phyloP scores from a whole-genome alignment of 768 basidiomycete genomes.

The Coprinopsis sp. region DNA sequence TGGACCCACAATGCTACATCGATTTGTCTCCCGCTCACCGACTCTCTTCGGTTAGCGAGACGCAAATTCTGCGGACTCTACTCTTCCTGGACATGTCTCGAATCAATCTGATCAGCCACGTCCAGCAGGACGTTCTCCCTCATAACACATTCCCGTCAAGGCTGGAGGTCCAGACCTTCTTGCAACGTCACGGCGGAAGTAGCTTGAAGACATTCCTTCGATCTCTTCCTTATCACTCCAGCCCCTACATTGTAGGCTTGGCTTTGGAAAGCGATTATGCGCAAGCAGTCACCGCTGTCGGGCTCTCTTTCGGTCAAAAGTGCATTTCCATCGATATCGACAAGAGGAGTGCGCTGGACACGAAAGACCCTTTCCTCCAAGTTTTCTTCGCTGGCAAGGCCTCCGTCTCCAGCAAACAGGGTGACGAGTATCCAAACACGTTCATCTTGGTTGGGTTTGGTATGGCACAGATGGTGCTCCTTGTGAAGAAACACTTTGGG shows the following conservation, averaged over 20 bases:
- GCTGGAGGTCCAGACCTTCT: background rate
- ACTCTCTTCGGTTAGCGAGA: constrained; percentile 1
- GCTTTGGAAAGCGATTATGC: background rate
- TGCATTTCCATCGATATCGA: background rate
- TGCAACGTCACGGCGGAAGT: background rate
- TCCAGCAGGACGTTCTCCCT: background rate
- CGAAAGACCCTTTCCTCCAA: background rate
- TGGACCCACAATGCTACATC: no score
- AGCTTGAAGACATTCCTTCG: background rate
- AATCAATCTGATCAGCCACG: background rate
- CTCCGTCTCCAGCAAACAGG: background rate
- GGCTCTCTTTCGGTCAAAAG: background rate
- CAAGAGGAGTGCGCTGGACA: background rate
- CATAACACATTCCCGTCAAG: background rate
- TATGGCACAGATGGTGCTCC: constrained; percentile 31
- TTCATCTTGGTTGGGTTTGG: constrained; percentile 31
- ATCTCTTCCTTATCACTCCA: background rate
- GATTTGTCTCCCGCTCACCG: constrained; percentile 3
- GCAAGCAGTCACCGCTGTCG: background rate
- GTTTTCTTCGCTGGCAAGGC: background rate
- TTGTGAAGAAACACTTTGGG: constrained; percentile 22
- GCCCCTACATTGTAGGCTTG: background rate
- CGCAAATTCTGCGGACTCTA: background rate
- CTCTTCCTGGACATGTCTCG: background rate
- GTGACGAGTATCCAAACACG: background rate